phyloP scores from a whole-genome alignment of 805 yeast species.

The Metschnikowia henanensis region DNA sequence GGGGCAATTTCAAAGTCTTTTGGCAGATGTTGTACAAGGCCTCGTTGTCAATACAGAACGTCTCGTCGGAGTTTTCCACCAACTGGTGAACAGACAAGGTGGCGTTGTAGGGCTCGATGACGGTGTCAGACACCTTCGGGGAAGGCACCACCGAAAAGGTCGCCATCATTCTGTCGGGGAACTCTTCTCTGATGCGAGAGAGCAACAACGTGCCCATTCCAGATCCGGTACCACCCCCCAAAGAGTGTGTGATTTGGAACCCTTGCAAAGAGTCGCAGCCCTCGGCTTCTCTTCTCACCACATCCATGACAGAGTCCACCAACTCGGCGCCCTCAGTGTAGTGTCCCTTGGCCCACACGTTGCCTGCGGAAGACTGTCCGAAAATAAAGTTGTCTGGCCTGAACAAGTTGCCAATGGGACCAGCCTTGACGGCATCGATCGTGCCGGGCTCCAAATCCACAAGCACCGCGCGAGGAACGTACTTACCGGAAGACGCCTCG shows the following conservation, averaged over 20 bases:
- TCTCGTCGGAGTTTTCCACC: conserved; percentile 88
- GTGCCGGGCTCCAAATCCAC: conserved; percentile 96
- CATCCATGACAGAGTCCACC: conserved; percentile 86
- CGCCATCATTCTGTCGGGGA: conserved; percentile 95
- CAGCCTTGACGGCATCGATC: conserved; percentile 78
- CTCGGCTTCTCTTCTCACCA: conserved; percentile 91
- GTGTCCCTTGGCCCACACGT: conserved; percentile 97
- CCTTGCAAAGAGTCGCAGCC: conserved; percentile 92
- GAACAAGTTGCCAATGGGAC: conserved; percentile 80
- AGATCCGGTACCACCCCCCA: conserved; percentile 89
- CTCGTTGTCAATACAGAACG: conserved; percentile 94
- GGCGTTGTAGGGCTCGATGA: conserved; percentile 94
- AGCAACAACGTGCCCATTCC: conserved; percentile 93
- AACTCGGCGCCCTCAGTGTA: conserved; percentile 97
- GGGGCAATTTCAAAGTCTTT: conserved; percentile 76
- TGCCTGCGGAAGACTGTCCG: conserved; percentile 93
- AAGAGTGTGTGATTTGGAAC: conserved; percentile 71
- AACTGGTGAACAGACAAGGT: conserved; percentile 88
- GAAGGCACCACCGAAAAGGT: conserved; percentile 93
- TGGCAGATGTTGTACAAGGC: conserved; percentile 90
- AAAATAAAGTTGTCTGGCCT: conserved; percentile 90
- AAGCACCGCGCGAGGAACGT: conserved; percentile 90
- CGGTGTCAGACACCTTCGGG: conserved; percentile 89
- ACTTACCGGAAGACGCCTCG: conserved; percentile 84
- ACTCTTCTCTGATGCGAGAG: conserved; percentile 86